phyloP scores from a whole-genome alignment of 768 basidiomycete species.

The Gelatoporia subvermispora region DNA sequence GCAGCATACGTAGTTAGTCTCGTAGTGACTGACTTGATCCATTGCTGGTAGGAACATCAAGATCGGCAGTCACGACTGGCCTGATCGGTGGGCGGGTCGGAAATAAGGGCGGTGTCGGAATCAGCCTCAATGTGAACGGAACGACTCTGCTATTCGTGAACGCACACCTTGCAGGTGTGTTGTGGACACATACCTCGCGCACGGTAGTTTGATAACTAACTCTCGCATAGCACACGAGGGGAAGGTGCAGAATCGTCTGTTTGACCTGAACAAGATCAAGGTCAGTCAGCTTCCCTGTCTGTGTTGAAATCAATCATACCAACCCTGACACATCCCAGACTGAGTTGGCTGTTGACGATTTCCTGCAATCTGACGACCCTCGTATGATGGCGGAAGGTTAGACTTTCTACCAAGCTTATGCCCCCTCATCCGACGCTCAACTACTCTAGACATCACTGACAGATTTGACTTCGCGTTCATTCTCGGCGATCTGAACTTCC shows the following conservation, averaged over 20 bases:
- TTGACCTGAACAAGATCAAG: constrained; percentile 88
- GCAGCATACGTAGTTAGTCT: background rate
- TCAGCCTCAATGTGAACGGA: constrained; percentile 79
- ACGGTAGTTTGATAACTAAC: background rate
- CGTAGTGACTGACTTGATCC: background rate
- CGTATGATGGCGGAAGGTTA: constrained; percentile 68
- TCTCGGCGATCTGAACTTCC: constrained; percentile 89
- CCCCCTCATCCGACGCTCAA: constrained; percentile 6
- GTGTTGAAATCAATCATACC: background rate
- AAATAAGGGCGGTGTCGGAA: constrained; percentile 92
- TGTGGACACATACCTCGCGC: background rate
- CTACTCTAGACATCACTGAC: constrained; percentile 83
- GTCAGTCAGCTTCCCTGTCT: constrained; percentile 26
- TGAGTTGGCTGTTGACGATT: constrained; percentile 77
- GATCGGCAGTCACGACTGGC: constrained; percentile 82
- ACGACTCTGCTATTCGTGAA: constrained; percentile 86
- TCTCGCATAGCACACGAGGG: constrained; percentile 62
- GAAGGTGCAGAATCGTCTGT: constrained; percentile 70
- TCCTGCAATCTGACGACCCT: constrained; percentile 59
- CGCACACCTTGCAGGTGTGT: constrained; percentile 79
- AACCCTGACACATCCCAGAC: constrained; percentile 33
- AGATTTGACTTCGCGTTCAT: constrained; percentile 87
- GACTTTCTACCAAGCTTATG: constrained; percentile 2
- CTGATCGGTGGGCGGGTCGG: constrained; percentile 88
- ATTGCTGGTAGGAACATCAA: constrained; percentile 55